A percentile compares a stretch with the other conserved stretches of the same genome.
phyloP scores from a whole-genome alignment of 140 eudicot species.

The Senecio squalidus region DNA sequence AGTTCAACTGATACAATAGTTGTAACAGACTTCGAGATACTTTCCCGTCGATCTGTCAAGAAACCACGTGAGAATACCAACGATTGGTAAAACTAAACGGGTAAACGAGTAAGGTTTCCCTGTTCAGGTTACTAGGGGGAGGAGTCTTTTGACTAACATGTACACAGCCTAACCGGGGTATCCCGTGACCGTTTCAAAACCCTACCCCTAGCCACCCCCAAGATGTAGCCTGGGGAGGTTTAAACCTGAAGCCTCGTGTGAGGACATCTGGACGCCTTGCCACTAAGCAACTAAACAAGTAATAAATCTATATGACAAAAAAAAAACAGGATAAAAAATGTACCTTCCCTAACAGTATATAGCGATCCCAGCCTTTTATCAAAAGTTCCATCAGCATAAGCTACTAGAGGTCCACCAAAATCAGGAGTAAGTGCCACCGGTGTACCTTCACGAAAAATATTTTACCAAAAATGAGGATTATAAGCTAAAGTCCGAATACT shows the following conservation, averaged over 20 bases:
- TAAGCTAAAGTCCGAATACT: too few species aligned
- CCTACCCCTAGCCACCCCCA: too few species aligned
- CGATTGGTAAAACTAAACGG: background rate
- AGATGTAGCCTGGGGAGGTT: too few species aligned
- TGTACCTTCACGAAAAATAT: constrained; percentile 31
- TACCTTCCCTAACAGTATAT: constrained; percentile 76
- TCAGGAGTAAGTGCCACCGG: constrained; percentile 73
- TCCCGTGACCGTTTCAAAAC: too few species aligned
- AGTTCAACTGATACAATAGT: constrained; percentile 59
- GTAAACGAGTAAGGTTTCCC: too few species aligned
- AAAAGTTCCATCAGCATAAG: constrained; percentile 84
- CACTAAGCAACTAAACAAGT: too few species aligned
- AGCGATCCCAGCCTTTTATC: constrained; percentile 58
- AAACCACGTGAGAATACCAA: background rate
- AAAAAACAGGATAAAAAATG: background rate
- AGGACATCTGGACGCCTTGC: too few species aligned
- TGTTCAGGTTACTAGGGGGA: too few species aligned
- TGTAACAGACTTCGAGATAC: constrained; percentile 44
- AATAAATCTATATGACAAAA: too few species aligned
- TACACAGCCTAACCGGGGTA: too few species aligned
- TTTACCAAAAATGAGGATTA: background rate
- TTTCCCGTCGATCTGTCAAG: constrained; percentile 54
- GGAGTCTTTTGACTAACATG: too few species aligned
- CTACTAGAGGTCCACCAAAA: constrained; percentile 57
- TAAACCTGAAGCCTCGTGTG: too few species aligned